Conservation (phyloP, 345 rosid species). For the Ceriops decandra region DNA sequence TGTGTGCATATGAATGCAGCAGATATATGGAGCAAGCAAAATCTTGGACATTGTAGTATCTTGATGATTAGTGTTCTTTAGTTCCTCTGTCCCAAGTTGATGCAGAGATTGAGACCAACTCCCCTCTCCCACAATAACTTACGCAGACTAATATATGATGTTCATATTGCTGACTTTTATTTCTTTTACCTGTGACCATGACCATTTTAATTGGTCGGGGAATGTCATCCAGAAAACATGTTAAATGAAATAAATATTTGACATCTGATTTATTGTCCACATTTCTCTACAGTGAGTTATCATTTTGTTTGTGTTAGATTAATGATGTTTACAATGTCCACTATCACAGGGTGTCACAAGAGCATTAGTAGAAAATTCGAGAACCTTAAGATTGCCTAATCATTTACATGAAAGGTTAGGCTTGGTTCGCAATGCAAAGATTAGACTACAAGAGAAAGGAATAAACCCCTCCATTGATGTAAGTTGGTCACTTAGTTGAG, state of each 20-base stretch:
- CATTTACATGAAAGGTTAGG: conserved; percentile 85
- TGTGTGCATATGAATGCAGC: too few relatives aligned
- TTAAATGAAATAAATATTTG: too few relatives aligned
- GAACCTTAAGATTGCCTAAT: conserved; percentile 80
- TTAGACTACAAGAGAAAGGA: conserved; percentile 79
- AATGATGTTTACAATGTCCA: conserved; percentile 13
- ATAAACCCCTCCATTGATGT: conserved; percentile 81
- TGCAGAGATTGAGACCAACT: background rate
- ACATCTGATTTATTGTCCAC: background rate
- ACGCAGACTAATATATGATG: too few relatives aligned
- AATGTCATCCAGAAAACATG: too few relatives aligned
- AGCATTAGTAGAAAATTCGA: conserved; percentile 82
- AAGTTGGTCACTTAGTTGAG: conserved; percentile 29
- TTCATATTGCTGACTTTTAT: background rate
- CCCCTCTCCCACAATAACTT: too few relatives aligned
- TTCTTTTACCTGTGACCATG: background rate
- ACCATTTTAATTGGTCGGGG: background rate
- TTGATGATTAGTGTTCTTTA: background rate
- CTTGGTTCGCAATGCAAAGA: conserved; percentile 81
- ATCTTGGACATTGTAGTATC: background rate
- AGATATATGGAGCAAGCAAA: background rate
- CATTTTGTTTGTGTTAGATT: conserved; percentile 10
- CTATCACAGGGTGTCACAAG: conserved; percentile 76
- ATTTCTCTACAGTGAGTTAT: background rate
- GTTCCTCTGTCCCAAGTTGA: background rate